These are phyloP conservation scores for Nicotiana noctiflora DNA, from an alignment of 257 asterid species.

Conservation along the genomic window DNA sequence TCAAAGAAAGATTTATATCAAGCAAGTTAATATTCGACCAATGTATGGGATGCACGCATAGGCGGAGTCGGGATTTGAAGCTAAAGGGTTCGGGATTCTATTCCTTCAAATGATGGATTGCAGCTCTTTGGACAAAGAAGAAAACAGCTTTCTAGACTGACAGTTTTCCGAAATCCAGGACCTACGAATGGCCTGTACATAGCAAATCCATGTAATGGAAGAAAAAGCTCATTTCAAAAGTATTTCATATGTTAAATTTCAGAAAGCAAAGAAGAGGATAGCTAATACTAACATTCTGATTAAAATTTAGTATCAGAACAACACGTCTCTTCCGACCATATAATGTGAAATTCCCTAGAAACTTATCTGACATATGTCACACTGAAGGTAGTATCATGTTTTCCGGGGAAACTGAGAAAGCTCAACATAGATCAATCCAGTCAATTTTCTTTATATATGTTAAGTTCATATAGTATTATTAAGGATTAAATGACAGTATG, in stretches of 20 bases:
- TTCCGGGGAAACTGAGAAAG: not conserved
- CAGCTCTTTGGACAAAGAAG: not conserved
- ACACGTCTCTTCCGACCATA: no score
- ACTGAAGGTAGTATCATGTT: not conserved
- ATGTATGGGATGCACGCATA: not conserved
- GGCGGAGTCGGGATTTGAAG: no score
- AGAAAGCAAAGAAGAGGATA: not conserved
- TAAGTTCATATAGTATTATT: not conserved
- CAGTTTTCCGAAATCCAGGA: not conserved
- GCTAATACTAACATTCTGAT: not conserved
- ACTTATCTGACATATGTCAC: not conserved
- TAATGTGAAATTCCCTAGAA: not conserved
- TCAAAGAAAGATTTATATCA: not conserved
- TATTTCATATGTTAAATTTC: not conserved
- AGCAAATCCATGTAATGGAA: not conserved
- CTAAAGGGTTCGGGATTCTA: no score
- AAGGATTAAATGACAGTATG: no score
- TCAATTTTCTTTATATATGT: not conserved
- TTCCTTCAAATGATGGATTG: not conserved
- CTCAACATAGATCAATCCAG: not conserved
- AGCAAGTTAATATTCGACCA: not conserved
- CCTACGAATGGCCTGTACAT: not conserved
- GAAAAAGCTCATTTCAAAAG: not conserved
- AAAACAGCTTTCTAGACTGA: not conserved
- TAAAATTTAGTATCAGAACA: no score